Percentiles rank a stretch among this genome's conserved stretches.
Conservation (phyloP, 192 early-diverging fungal species). For the Entomortierella lignicola region DNA sequence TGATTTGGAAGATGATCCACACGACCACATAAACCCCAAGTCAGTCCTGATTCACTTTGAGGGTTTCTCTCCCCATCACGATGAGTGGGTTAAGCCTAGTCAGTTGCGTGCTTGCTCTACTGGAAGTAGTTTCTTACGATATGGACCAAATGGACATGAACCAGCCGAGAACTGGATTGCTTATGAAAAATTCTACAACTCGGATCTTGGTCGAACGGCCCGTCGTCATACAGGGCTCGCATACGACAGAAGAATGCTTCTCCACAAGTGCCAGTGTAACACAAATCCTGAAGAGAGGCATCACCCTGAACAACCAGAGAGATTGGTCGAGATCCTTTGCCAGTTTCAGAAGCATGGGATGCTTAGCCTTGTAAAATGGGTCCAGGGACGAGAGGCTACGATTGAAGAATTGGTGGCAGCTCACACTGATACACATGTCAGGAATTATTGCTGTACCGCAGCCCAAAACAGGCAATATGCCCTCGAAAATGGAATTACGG, state of each 20-base stretch:
- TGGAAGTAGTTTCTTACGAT: constrained; percentile 37
- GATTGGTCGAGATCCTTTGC: constrained; percentile 58
- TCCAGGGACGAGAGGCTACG: constrained; percentile 61
- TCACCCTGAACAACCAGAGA: constrained; percentile 66
- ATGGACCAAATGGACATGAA: constrained; percentile 60
- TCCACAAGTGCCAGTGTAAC: constrained; percentile 63
- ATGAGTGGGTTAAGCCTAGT: constrained; percentile 60
- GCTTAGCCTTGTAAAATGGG: constrained; percentile 59
- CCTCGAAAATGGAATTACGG: constrained; percentile 24
- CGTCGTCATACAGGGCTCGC: constrained; percentile 61
- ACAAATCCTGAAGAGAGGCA: constrained; percentile 56
- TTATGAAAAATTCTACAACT: constrained; percentile 60
- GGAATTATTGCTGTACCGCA: constrained; percentile 59
- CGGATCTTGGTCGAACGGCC: constrained; percentile 47
- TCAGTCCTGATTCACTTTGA: constrained; percentile 65
- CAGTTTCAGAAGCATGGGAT: constrained; percentile 60
- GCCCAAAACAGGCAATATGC: constrained; percentile 42
- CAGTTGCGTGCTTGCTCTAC: constrained; percentile 54
- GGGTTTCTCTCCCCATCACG: constrained; percentile 62
- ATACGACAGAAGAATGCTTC: constrained; percentile 58
- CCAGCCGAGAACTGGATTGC: constrained; percentile 55
- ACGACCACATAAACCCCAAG: constrained; percentile 53
- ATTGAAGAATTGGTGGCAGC: constrained; percentile 58
- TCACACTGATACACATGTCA: constrained; percentile 60
- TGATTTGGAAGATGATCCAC: constrained; percentile 51